Conservation (phyloP, 2,329 filamentous ascomycete species). For the Cytospora piceicola region DNA sequence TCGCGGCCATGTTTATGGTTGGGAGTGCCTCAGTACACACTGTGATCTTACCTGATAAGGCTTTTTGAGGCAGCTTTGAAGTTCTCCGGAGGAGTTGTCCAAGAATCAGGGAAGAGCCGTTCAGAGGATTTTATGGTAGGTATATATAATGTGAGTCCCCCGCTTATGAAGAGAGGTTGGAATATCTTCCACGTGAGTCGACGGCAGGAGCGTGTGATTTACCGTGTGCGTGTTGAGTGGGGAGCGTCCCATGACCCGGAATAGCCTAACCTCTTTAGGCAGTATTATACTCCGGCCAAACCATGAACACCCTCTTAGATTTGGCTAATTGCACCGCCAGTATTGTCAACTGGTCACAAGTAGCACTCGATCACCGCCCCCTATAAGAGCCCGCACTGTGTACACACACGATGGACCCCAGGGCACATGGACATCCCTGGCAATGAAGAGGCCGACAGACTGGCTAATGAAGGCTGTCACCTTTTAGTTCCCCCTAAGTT, state of each 20-base stretch:
- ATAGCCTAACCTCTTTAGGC: constrained; percentile 20
- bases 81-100: too few relatives aligned
- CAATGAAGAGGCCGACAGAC: too few relatives aligned
- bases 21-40: neutral
- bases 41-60: neutral
- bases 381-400: too few relatives aligned
- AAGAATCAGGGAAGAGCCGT: neutral
- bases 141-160: neutral
- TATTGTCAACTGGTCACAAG: too few relatives aligned
- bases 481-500: too few relatives aligned
- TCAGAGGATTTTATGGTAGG: neutral
- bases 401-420: too few relatives aligned
- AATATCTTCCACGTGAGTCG: constrained; percentile 12
- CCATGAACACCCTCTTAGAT: neutral
- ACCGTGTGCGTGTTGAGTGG: constrained; percentile 16
- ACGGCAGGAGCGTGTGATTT: constrained; percentile 6
- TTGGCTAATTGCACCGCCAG: neutral
- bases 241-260: constrained; percentile 25
- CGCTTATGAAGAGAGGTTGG: neutral
- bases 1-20: constrained; percentile 31
- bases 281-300: neutral
- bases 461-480: too few relatives aligned
- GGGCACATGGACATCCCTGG: too few relatives aligned
- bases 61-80: neutral
- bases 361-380: too few relatives aligned